These are phyloP conservation scores for Kazachstania sp. DNA, from an alignment of 1,139 yeast genomes.

Conservation along the genomic window DNA sequence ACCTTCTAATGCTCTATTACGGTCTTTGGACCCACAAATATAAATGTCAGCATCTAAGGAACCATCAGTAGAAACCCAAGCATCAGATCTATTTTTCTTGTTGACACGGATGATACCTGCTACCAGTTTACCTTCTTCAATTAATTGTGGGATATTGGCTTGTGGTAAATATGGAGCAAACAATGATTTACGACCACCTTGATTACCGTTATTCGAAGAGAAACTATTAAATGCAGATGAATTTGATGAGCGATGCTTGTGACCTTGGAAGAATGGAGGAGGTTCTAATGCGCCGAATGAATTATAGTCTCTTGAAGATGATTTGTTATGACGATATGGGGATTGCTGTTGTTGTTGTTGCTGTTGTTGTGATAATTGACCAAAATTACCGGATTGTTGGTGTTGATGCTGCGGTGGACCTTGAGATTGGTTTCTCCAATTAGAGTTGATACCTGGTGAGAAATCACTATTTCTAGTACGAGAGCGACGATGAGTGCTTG, in stretches of 20 bases:
- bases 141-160: conserved; percentile 78
- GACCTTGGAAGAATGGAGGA: conserved; percentile 59
- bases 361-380: not conserved
- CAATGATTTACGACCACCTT: conserved; percentile 57
- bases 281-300: conserved; percentile 38
- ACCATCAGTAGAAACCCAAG: conserved; percentile 94
- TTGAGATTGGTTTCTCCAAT: conserved; percentile 47
- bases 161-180: conserved; percentile 97
- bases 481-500: conserved; percentile 33
- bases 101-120: conserved; percentile 90
- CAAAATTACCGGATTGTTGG: conserved; percentile 15
- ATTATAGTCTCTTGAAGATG: conserved; percentile 29
- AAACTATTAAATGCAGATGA: conserved; percentile 31
- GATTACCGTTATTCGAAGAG: conserved; percentile 21
- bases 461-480: conserved; percentile 35
- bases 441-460: conserved; percentile 43
- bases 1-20: conserved; percentile 95
- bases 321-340: conserved; percentile 25
- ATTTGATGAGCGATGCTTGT: conserved; percentile 64
- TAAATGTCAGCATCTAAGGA: conserved; percentile 91
- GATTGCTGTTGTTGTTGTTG: conserved; percentile 18
- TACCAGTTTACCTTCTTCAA: conserved; percentile 84
- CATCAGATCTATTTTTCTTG: conserved; percentile 92
- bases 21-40: conserved; percentile 97
- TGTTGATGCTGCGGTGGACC: conserved; percentile 27